Base-by-base conservation (phyloP, 208 protist genomes). In the Wallacemonas sp. region DNA sequence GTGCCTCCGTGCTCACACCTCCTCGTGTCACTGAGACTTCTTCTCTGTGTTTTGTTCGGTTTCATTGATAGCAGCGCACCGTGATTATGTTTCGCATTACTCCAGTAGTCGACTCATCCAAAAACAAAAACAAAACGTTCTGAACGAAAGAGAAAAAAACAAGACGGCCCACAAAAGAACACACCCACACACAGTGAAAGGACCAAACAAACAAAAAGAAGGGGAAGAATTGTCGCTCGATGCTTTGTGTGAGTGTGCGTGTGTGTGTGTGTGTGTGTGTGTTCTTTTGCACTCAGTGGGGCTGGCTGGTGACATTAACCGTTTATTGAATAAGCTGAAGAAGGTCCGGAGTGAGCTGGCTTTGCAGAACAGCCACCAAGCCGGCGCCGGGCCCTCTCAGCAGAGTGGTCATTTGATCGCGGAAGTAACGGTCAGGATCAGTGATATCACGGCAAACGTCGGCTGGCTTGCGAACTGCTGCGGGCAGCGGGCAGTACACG, bases 401-500 rank as follows among this genome's bases (percentile, higher is more conserved):
- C 34, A 93, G 63, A 19, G 69, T 59, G 27, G 63, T 71, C 74
- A 92, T 73, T 13, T 84, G 75, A 9, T 78, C 55, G 22, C 73
- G 53, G 65, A 97, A 94, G 71, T 87, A 90, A 6, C 24, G 21
- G 37, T 85, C 68, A 10, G 83, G 83, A 39, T 97, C 82, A 13
- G 75, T 30, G 2, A 97, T 66, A 19, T 77, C 54, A 12, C 46
- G 34, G 67, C 87, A 94, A 3, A 91, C 78, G 59, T 97, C 92
- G 24, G 80, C 66, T 21, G 81, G 82, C 27, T 72, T 67, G 30
- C 50, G 78, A 44, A 76, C 69, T n/a, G 92, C 92, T 42, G 79
- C 76, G 57, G 79, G 69, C 55, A 97, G 65, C 17, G 89, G 88
- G 59, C 81, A 91, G 64, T 83, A 95, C 6, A 85, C 71, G 68